Evolutionary conservation across 169 alveolate genomes (phyloP), one percentile per base, ranked within the genome.

Genomic region (Cryptosporidium parvum): DNA sequence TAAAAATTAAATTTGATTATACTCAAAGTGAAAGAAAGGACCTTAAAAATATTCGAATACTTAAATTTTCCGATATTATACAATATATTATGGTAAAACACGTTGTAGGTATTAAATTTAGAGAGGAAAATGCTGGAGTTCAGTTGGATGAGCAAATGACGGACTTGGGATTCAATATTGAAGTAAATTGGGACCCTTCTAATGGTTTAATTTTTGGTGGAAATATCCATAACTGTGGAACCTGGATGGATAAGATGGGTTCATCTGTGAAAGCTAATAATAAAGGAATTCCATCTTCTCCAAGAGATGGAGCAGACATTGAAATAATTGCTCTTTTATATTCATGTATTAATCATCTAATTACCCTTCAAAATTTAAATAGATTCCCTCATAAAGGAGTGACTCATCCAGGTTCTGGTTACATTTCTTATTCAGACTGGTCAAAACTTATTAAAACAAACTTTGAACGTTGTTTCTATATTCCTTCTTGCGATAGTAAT

Each of bases 171-270:
- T 97, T 97, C 85, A 95, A 97, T 80, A 93, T 97, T n/a, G 85
- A 92, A 69, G 93, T 96, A 1, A 75, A 85, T 35, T 91, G 94
- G 33, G 97, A 96, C 67, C 87, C 92, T 67, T 91, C 85, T 37
- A 91, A 67, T 42, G 94, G 94, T 1, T 21, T 80, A 44, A 91
- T 95, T 69, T 93, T 85, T 58, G 99, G 99, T 52, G 99, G 99
- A 62, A 97, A 96, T 85, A 80, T 91, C 85, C 91, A 91, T 86
- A 97, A 97, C 92, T 97, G 99, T 89, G 97, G 98, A 48, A 97
- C 99, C 0, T 97, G 99, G 99, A 97, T 97, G 99, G 99, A 97
- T 91, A 97, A 97, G 85, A 97, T 96, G 98, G 99, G 99, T 23
- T 95, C 98, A 6, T 92, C 97, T 10, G 16, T 44, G 18, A 87